These are phyloP conservation scores for Albizia julibrissin DNA, from an alignment of 306 rosid genomes.

Conservation along the genomic window DNA sequence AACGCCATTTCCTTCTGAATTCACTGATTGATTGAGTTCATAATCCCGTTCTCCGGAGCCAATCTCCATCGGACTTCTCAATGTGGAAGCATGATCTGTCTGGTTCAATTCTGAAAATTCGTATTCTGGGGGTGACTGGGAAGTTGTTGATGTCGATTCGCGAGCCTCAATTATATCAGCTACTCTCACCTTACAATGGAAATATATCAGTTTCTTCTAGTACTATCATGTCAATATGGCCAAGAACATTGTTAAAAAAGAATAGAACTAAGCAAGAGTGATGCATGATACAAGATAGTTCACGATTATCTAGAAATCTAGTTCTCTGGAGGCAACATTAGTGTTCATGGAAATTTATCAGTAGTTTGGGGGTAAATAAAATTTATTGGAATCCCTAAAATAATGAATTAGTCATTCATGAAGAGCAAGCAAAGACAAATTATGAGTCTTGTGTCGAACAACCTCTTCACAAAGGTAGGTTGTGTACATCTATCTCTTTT, in stretches of 20 bases:
- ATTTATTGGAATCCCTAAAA: too few relatives aligned
- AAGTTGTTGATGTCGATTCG: constrained; percentile 30
- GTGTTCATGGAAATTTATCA: constrained; percentile 8
- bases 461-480: too few relatives aligned
- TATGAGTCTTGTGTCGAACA: background rate
- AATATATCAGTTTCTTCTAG: constrained; percentile 36
- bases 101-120: constrained; percentile 43
- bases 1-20: constrained; percentile 62
- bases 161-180: constrained; percentile 52
- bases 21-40: constrained; percentile 44
- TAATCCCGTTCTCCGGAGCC: constrained; percentile 39
- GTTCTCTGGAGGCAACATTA: background rate
- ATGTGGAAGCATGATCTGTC: constrained; percentile 44
- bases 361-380: too few relatives aligned
- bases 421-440: background rate
- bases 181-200: constrained; percentile 65
- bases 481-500: too few relatives aligned
- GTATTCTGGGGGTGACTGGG: constrained; percentile 18
- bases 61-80: constrained; percentile 38
- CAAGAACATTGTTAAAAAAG: background rate
- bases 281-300: background rate
- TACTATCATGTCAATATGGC: background rate
- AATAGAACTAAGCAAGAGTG: background rate
- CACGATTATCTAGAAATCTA: constrained; percentile 19
- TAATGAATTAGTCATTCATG: background rate